phyloP scores from a whole-genome alignment of 2,329 filamentous ascomycete genomes.

The Drechslerella coelobrocha region DNA sequence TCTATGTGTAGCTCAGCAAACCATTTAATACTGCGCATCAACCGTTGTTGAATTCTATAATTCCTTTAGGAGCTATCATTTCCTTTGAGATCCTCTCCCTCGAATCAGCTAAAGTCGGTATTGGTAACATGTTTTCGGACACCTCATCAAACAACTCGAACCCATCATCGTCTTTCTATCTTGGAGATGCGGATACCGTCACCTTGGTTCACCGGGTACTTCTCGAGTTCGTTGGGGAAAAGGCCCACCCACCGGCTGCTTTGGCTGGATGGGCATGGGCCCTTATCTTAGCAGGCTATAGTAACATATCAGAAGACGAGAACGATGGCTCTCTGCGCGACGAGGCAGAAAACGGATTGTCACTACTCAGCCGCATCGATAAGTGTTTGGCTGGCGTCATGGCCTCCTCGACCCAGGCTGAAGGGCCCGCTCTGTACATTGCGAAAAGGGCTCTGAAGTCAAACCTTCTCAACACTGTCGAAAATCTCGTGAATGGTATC shows the following conservation, averaged over 20 bases:
- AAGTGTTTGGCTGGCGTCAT: constrained; percentile 50
- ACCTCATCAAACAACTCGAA: constrained; percentile 36
- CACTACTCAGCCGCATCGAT: constrained; percentile 35
- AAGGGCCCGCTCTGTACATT: constrained; percentile 45
- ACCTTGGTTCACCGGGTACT: constrained; percentile 51
- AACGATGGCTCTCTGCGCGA: constrained; percentile 7
- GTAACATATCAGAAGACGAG: constrained; percentile 30
- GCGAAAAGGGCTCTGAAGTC: constrained; percentile 51
- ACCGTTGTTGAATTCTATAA: constrained; percentile 50
- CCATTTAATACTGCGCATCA: constrained; percentile 50
- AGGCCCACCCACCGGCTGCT: constrained; percentile 38
- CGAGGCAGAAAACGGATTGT: constrained; percentile 30
- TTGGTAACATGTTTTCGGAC: constrained; percentile 43
- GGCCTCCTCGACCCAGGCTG: constrained; percentile 49
- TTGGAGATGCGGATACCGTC: constrained; percentile 38
- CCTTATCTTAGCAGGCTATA: constrained; percentile 48
- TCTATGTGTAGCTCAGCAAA: constrained; percentile 47
- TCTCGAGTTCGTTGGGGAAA: constrained; percentile 49
- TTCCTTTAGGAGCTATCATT: constrained; percentile 52
- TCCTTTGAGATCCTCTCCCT: constrained; percentile 53
- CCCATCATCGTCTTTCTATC: constrained; percentile 50
- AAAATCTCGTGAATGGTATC: constrained; percentile 48
- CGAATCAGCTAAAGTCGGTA: constrained; percentile 46
- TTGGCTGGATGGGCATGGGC: constrained; percentile 53
- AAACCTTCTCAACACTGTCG: constrained; percentile 51